Evolutionary conservation across 2,329 filamentous ascomycete species (phyloP), one percentile per base, ranked within the genome.

Genomic region (Apiospora rasikravindrae): DNA sequence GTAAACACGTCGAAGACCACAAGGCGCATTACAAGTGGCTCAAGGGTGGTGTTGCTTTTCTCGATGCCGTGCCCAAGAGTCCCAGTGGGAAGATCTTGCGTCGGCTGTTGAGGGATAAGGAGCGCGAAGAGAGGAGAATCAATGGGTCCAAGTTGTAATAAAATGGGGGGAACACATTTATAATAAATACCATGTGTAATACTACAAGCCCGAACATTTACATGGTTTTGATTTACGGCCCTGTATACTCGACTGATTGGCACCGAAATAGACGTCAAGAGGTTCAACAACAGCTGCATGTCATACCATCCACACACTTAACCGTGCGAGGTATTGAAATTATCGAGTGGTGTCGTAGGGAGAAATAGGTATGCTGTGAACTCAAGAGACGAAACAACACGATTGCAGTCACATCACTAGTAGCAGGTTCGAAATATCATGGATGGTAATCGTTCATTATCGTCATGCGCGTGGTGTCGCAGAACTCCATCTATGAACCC

Each of bases 21-120:
- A 89, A 91, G 76, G 87, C 90, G 2, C 84, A 86, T 69, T 87
- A 90, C 74, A 91, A 91, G 81, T 87, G 86, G 81, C 80, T 91
- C 42, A 86, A 86, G 71, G 88, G 85, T 75, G 84, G 80, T 0
- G 81, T 90, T 3, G 85, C 86, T 74, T 90, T 90, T 75, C 81
- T 89, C 4, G 86, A 89, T 69, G 85, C 82, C 42, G 86, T 93
- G 29, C 90, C 91, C 1, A 92, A 92, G 84, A 90, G 87, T 77
- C 86, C 89, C 0, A 89, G 87, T 74, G 90, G 90, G 0, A 92
- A 92, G 86, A 91, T 92, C 70, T 80, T 92, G 76, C 83, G 90
- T 71, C 82, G 90, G 66, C 75, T 91, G 26, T 80, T 95, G 76
- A 86, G 91, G 70, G 92, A 94, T 78, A 87, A 87, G 79, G 92